Evolutionary conservation across 441 rosid genomes (phyloP).

Genomic region (Biscutella laevigata): DNA sequence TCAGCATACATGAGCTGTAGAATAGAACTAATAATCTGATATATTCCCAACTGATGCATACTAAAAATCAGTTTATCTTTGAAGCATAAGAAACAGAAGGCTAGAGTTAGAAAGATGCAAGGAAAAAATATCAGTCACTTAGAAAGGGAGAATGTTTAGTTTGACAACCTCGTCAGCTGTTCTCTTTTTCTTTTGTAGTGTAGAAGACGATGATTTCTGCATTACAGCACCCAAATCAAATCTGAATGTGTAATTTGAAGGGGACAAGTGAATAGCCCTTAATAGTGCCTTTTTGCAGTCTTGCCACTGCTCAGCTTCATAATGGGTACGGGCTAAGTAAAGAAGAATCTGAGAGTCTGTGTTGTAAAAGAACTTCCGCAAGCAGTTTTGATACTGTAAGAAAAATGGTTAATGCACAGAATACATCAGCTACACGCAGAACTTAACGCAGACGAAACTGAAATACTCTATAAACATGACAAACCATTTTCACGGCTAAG

Average conservation of each 20-base stretch:
- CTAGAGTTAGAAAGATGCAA: not conserved
- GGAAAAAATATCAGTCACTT: not conserved
- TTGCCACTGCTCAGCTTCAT: conserved; percentile 99
- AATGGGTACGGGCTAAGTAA: conserved; percentile 91
- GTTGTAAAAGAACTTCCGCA: conserved; percentile 81
- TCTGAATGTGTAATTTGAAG: conserved; percentile 87
- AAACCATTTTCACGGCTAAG: conserved; percentile 94
- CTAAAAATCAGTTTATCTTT: not conserved
- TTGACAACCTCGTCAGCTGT: conserved; percentile 86
- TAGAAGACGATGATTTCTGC: conserved; percentile 97
- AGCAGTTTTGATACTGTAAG: conserved; percentile 95
- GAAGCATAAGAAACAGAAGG: not conserved
- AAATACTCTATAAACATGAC: conserved; percentile 16
- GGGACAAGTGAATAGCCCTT: conserved; percentile 93
- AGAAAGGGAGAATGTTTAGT: not conserved
- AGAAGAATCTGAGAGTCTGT: conserved; percentile 94
- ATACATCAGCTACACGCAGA: conserved; percentile 4
- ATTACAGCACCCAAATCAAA: conserved; percentile 98
- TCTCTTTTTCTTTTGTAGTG: conserved; percentile 85
- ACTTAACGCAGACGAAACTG: not conserved
- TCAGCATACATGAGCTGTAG: conserved; percentile 1
- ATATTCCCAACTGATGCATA: not conserved
- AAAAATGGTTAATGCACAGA: conserved; percentile 13
- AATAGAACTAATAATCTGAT: not conserved
- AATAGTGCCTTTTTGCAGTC: conserved; percentile 94